Percentiles rank a stretch among this genome's conserved stretches.
These are phyloP conservation scores for Talaromyces sp. DNA, from an alignment of 2,329 filamentous ascomycete genomes.

Conservation along the genomic window DNA sequence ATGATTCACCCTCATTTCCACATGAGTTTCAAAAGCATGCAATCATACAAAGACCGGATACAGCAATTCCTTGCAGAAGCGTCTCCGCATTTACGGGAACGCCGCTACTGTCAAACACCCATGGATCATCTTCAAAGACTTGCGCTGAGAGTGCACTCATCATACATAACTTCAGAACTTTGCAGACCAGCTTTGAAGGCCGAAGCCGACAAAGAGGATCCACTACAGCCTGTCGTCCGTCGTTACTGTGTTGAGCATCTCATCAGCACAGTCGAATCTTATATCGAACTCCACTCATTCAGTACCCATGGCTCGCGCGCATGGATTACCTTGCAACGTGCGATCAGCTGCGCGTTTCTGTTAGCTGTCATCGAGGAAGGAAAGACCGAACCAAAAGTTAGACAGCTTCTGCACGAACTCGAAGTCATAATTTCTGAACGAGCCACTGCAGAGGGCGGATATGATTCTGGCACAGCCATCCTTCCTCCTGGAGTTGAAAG, in stretches of 20 bases:
- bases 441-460: slow-evolving; percentile 35
- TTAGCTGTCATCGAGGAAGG: slow-evolving; percentile 47
- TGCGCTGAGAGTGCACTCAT: slow-evolving; percentile 59
- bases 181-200: slow-evolving; percentile 60
- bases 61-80: slow-evolving; percentile 57
- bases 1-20: slow-evolving; percentile 53
- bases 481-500: slow-evolving; percentile 20
- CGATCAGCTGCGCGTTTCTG: slow-evolving; percentile 48
- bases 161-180: slow-evolving; percentile 61
- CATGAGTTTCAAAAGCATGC: slow-evolving; percentile 54
- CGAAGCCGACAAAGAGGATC: slow-evolving; percentile 43
- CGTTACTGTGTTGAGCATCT: slow-evolving; percentile 56
- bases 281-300: slow-evolving; percentile 53
- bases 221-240: slow-evolving; percentile 42
- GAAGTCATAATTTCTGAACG: slow-evolving; percentile 45
- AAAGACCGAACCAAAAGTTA: slow-evolving; percentile 40
- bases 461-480: slow-evolving; percentile 23
- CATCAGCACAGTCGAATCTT: slow-evolving; percentile 57
- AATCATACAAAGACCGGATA: slow-evolving; percentile 56
- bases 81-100: slow-evolving; percentile 56
- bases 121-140: slow-evolving; percentile 59
- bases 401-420: slow-evolving; percentile 40
- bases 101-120: slow-evolving; percentile 37
- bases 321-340: slow-evolving; percentile 47
- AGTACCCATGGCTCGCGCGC: slow-evolving; percentile 44